Conservation (phyloP, 2,329 filamentous ascomycete species). For the Penicillium sp. region DNA sequence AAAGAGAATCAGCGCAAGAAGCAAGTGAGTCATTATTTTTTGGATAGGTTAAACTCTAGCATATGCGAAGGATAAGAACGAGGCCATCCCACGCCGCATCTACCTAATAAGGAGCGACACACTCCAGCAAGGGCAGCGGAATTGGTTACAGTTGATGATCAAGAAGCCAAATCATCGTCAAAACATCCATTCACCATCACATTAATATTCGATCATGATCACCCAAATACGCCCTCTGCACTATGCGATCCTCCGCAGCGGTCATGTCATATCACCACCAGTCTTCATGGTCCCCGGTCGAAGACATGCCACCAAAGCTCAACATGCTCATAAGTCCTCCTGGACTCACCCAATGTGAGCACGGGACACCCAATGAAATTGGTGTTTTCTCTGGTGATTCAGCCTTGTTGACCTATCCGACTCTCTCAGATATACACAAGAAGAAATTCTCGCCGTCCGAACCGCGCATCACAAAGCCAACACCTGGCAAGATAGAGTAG, state of each 20-base stretch:
- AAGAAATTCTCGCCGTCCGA: conserved; percentile 73
- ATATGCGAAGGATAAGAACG: neutral
- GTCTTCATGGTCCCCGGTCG: neutral
- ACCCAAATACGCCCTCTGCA: neutral
- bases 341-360: conserved; percentile 50
- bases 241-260: neutral
- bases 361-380: too few relatives aligned
- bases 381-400: too few relatives aligned
- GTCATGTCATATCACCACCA: neutral
- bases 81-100: too few relatives aligned
- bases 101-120: too few relatives aligned
- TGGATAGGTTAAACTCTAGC: neutral
- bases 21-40: neutral
- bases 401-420: neutral
- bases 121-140: neutral
- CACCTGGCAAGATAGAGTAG: conserved; percentile 74
- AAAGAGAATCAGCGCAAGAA: neutral
- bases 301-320: neutral
- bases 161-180: neutral
- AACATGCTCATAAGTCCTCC: neutral
- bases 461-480: conserved; percentile 76
- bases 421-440: conserved; percentile 63
- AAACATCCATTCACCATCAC: too few relatives aligned
- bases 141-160: neutral
- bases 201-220: neutral